Evolutionary conservation across 306 rosid genomes (phyloP), one percentile per base, ranked within the genome.

Genomic region (Sesbania bispinosa): DNA sequence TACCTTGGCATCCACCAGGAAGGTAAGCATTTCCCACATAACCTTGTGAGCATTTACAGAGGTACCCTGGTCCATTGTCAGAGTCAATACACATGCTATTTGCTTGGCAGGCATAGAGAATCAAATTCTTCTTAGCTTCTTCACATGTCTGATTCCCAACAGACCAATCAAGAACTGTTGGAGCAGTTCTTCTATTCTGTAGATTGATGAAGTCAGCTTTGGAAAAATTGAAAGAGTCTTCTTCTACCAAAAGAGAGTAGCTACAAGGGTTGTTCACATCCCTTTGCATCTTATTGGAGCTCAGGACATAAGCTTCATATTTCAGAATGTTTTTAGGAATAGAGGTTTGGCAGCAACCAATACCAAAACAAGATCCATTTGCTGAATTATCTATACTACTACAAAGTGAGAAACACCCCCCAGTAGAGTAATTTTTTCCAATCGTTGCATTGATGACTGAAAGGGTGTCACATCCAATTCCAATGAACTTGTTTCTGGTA

Each of bases 21-120:
- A 81, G 76, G 70, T 80, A 87, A 4, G 84, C 83, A 36, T 73
- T 87, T 14, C 89, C 89, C 10, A 3, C 6, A 62, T 50, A 48
- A 62, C 71, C 78, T 35, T 7, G 4, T 16, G 13, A 6, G 45
- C 78, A 74, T 15, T 7, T 52, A 6, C 78, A 74, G 14, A 62
- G 35, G 10, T 74, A 74, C 27, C 78, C 78, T 3, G 55, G 6
- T 16, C 33, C 68, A 3, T 47, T n/a, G n/a, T n/a, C n/a, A n/a
- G n/a, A n/a, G n/a, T n/a, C n/a, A n/a, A n/a, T n/a, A n/a, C n/a
- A n/a, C n/a, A n/a, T n/a, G n/a, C n/a, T n/a, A n/a, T n/a, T n/a
- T n/a, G n/a, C n/a, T n/a, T n/a, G n/a, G n/a, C n/a, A n/a, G n/a
- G n/a, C n/a, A n/a, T n/a, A n/a, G n/a, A n/a, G n/a, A n/a, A n/a